Percentiles rank a stretch among this genome's conserved stretches.
Conservation (phyloP, 331 rosid genomes). For the Dryas integrifolia region DNA sequence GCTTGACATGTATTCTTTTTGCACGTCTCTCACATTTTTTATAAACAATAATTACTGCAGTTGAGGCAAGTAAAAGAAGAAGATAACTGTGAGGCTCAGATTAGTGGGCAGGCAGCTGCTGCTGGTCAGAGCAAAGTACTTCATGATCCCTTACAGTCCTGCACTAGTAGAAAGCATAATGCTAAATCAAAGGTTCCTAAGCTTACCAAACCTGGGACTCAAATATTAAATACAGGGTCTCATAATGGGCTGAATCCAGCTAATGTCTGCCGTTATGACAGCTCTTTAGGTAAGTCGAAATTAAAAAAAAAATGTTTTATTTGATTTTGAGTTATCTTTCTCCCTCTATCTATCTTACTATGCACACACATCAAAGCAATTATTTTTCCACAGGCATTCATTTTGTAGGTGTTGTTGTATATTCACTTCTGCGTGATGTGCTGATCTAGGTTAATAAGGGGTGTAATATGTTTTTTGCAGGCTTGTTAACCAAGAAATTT, state of each 20-base stretch:
- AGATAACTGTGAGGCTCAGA: conserved; percentile 27
- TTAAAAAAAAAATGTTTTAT: neutral
- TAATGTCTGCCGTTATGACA: conserved; percentile 64
- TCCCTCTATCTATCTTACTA: neutral
- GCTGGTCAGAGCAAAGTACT: conserved; percentile 15
- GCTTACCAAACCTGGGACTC: conserved; percentile 41
- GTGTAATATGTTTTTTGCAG: conserved; percentile 41
- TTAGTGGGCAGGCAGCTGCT: conserved; percentile 21
- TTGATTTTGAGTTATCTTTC: neutral
- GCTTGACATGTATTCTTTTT: conserved; percentile 6
- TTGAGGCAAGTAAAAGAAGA: conserved; percentile 37
- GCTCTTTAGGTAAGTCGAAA: conserved; percentile 68
- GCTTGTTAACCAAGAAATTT: conserved; percentile 82
- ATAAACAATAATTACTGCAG: conserved; percentile 37
- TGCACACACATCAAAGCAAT: conserved; percentile 4
- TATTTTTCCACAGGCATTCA: neutral
- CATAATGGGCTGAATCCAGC: conserved; percentile 31
- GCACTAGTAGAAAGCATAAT: conserved; percentile 29
- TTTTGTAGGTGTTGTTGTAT: neutral
- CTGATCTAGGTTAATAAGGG: conserved; percentile 9
- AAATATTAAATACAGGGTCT: conserved; percentile 37
- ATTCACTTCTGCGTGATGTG: neutral
- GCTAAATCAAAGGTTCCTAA: conserved; percentile 42
- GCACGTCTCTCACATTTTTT: neutral
- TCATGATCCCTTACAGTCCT: conserved; percentile 23